Conservation (phyloP, 305 asterid genomes). For the Fraxinus angustifolia region DNA sequence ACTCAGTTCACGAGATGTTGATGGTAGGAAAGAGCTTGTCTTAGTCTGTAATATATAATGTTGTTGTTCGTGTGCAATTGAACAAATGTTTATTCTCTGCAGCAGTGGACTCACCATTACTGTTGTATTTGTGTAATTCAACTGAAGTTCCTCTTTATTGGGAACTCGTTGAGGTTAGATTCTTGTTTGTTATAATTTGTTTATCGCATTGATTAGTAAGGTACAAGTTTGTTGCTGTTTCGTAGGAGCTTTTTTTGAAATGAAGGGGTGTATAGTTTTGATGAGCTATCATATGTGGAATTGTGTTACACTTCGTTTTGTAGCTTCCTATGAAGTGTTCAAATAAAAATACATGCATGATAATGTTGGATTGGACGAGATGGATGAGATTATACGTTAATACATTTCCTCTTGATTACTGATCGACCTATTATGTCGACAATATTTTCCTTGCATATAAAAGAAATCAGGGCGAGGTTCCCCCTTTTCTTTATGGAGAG, state of each 20-base stretch:
- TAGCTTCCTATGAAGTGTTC: background rate
- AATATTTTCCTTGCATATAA: background rate
- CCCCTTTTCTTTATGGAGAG: background rate
- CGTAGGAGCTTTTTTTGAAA: background rate
- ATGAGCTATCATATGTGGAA: background rate
- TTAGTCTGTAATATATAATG: conserved; percentile 17
- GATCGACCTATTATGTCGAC: background rate
- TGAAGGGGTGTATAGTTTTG: background rate
- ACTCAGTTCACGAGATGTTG: conserved; percentile 17
- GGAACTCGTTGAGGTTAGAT: background rate
- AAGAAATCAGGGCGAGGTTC: background rate
- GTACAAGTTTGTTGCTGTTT: background rate
- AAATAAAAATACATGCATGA: background rate
- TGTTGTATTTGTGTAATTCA: conserved; percentile 3
- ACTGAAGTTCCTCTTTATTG: background rate
- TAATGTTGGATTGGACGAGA: background rate
- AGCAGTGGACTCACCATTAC: background rate
- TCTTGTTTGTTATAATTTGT: background rate
- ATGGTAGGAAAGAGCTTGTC: conserved; percentile 15
- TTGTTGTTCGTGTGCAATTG: conserved; percentile 17
- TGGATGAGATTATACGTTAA: background rate
- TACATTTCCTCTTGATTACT: background rate
- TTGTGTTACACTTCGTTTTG: background rate
- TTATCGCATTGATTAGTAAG: background rate
- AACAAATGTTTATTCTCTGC: conserved; percentile 10